These are phyloP conservation scores for Hawksworthiomyces lignivorus DNA, from an alignment of 2,329 filamentous ascomycete genomes.

Conservation along the genomic window DNA sequence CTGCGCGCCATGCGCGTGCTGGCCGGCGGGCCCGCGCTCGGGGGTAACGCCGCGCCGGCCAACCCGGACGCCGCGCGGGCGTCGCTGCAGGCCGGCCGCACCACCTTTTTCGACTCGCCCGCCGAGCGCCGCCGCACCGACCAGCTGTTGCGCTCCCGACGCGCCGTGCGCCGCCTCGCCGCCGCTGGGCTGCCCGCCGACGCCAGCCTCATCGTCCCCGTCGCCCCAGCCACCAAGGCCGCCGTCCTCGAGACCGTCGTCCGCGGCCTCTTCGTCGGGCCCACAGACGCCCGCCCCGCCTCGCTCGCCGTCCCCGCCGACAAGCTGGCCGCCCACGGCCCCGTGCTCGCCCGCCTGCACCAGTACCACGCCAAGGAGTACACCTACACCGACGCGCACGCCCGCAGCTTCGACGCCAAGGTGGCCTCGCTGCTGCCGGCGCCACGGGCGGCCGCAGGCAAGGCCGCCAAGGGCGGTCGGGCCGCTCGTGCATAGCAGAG, in stretches of 20 bases:
- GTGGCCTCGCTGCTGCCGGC: constrained; percentile 21
- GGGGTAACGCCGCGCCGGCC: constrained; percentile 14
- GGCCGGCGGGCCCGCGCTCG: constrained; percentile 28
- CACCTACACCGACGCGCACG: constrained; percentile 33
- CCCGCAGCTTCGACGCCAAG: constrained; percentile 22
- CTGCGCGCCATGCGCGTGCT: constrained; percentile 32
- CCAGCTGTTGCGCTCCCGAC: constrained; percentile 7
- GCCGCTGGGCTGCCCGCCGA: background rate
- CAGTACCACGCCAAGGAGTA: constrained; percentile 30
- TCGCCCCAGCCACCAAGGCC: constrained; percentile 17
- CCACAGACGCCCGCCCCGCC: too few species aligned
- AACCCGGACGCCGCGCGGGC: constrained; percentile 19
- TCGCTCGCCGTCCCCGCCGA: constrained; percentile 24
- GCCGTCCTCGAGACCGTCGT: constrained; percentile 30
- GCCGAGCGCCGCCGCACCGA: constrained; percentile 19
- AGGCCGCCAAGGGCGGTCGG: background rate
- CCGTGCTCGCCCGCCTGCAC: constrained; percentile 21
- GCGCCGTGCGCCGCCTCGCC: background rate
- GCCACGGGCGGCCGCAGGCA: background rate
- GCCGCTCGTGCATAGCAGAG: too few species aligned
- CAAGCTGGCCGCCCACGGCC: background rate
- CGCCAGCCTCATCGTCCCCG: constrained; percentile 12
- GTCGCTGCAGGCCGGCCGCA: constrained; percentile 13
- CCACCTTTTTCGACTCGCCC: constrained; percentile 28
- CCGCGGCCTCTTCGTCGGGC: constrained; percentile 29